phyloP scores from a whole-genome alignment of 208 protist genomes.

The Acanthamoeba castellanii region DNA sequence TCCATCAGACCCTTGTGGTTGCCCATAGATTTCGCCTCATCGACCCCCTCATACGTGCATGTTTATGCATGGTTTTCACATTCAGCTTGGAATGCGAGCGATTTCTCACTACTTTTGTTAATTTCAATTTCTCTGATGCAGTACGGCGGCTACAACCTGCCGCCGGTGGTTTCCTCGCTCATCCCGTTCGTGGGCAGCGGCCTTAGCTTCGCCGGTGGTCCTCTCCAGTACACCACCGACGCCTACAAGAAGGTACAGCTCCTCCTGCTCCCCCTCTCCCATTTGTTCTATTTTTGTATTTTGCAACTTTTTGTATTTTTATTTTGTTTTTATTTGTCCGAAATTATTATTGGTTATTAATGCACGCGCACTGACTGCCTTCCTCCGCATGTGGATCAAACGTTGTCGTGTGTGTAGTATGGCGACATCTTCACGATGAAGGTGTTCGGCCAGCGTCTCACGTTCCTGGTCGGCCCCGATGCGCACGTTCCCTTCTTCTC shows the following conservation, averaged over 20 bases:
- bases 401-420: constrained; percentile 60
- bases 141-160: constrained; percentile 45
- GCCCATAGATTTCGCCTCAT: too few relatives aligned
- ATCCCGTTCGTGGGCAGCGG: constrained; percentile 65
- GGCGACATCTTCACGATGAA: constrained; percentile 79
- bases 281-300: not conserved
- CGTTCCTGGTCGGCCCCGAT: constrained; percentile 72
- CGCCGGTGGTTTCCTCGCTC: constrained; percentile 30
- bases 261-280: not conserved
- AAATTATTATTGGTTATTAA: not conserved
- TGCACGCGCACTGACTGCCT: too few relatives aligned
- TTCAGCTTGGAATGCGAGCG: not conserved
- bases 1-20: not conserved
- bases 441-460: constrained; percentile 72
- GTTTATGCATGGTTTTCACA: too few relatives aligned
- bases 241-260: constrained; percentile 32
- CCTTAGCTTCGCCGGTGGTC: constrained; percentile 40
- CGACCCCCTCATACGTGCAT: too few relatives aligned
- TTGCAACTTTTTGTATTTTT: not conserved
- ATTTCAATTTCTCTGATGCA: not conserved
- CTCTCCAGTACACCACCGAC: constrained; percentile 68
- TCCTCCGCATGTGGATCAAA: too few relatives aligned
- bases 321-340: not conserved
- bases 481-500: constrained; percentile 73
- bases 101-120: not conserved